phyloP scores from a whole-genome alignment of 2,329 filamentous ascomycete species.

The Aspergillus glaucus region DNA sequence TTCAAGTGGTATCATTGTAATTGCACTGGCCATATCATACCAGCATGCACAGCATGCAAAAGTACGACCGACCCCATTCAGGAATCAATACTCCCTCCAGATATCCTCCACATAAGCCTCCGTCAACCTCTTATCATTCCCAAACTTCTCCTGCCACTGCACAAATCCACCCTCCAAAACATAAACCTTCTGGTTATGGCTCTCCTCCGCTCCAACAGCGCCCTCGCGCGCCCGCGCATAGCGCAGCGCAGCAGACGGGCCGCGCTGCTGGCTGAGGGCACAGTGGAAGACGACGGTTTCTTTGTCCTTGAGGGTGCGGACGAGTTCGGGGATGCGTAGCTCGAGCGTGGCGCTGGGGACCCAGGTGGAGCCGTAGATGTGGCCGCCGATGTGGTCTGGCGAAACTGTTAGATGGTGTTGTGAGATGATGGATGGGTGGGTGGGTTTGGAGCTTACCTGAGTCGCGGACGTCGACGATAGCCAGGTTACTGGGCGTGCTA shows the following conservation, averaged over 20 bases:
- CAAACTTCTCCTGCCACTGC: slow-evolving; percentile 78
- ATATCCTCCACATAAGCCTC: slow-evolving; percentile 79
- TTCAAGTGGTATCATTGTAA: background rate
- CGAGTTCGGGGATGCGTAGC: slow-evolving; percentile 70
- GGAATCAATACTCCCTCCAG: slow-evolving; percentile 56
- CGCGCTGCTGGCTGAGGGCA: slow-evolving; percentile 81
- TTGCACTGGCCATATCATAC: background rate
- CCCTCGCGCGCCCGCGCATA: slow-evolving; percentile 63
- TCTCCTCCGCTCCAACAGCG: slow-evolving; percentile 37
- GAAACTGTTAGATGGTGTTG: background rate
- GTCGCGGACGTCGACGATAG: slow-evolving; percentile 85
- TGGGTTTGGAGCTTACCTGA: slow-evolving; percentile 48
- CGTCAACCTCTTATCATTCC: slow-evolving; percentile 70
- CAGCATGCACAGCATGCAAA: background rate
- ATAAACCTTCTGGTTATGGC: slow-evolving; percentile 62
- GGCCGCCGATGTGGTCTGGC: slow-evolving; percentile 80
- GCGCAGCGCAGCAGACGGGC: slow-evolving; percentile 72
- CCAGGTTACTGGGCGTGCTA: slow-evolving; percentile 45
- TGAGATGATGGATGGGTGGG: background rate
- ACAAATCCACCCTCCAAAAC: slow-evolving; percentile 80
- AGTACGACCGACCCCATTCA: background rate
- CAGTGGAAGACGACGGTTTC: slow-evolving; percentile 92
- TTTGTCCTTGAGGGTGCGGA: slow-evolving; percentile 68
- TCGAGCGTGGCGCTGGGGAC: slow-evolving; percentile 69
- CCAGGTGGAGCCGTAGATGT: slow-evolving; percentile 73